Evolutionary conservation across 164 flowering plant species (phyloP), one percentile per base, ranked within the genome.

Genomic region (Chloranthus sessilifolius): DNA sequence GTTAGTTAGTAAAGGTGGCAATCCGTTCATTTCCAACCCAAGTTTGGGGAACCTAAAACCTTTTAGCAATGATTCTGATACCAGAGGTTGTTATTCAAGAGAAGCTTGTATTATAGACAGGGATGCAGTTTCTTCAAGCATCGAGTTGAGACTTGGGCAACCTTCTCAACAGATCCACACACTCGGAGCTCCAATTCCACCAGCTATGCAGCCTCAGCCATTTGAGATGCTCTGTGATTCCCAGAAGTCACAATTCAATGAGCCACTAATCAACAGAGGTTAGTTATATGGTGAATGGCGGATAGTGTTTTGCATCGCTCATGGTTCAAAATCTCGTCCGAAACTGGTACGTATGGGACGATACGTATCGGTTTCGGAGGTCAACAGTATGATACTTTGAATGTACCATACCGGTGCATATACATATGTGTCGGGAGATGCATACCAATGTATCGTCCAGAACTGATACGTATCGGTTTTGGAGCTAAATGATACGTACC

Each of bases 71-170:
- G 50, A 30, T 43, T 66, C 58, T 52, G 50, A 53, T 53, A 9
- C 26, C 15, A 50, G 26, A 26, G 59, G 33, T 39, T 41, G 42
- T 51, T 39, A 29, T 35, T 47, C 52, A 24, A 42, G 50, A 48
- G 63, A 71, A 29, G 58, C 26, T 28, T 56, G 44, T 28, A 24
- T 45, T 53, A 40, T 62, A 43, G 63, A 61, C 19, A 49, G 48
- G 43, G 71, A 45, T 59, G 64, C 55, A 30, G 45, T 63, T 60
- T 40, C 76, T 11, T 82, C 89, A 5, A 75, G 65, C 47, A 61
- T 76, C 56, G 89, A 82, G 63, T 59, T 82, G 69, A 79, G 68
- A 56, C 89, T 82, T 70, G 85, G 89, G 42, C 85, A 79, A 48
- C 89, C 83, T 58, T 61, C 72, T 63, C 77, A 75, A 53, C 74